Conservation (phyloP, 305 asterid species). For the Fraxinus sp. region DNA sequence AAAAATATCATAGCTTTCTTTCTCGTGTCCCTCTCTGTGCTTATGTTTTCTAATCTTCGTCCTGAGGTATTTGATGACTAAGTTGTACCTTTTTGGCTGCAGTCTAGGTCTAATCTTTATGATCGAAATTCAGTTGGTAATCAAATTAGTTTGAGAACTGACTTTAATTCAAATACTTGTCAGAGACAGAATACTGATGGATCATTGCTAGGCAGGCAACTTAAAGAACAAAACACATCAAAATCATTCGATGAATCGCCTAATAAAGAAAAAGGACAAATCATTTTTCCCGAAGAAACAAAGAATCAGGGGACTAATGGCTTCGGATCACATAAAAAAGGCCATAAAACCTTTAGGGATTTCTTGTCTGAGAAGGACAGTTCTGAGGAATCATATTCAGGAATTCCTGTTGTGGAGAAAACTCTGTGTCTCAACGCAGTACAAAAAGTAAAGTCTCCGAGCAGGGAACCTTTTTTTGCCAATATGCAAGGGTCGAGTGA, state of each 20-base stretch:
- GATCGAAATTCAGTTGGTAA: slow-evolving; percentile 35
- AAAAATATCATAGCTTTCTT: slow-evolving; percentile 8
- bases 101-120: slow-evolving; percentile 34
- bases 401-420: slow-evolving; percentile 31
- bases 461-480: slow-evolving; percentile 23
- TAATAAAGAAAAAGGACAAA: slow-evolving; percentile 28
- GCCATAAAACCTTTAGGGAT: slow-evolving; percentile 45
- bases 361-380: slow-evolving; percentile 38
- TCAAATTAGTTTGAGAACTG: background rate
- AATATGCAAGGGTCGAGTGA: slow-evolving; percentile 13
- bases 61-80: background rate
- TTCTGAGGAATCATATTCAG: slow-evolving; percentile 28
- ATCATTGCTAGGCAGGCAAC: slow-evolving; percentile 5
- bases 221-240: slow-evolving; percentile 21
- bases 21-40: background rate
- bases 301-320: slow-evolving; percentile 9
- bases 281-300: slow-evolving; percentile 25
- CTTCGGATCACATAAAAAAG: slow-evolving; percentile 19
- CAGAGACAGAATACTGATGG: slow-evolving; percentile 30
- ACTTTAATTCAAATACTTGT: background rate
- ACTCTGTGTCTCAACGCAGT: slow-evolving; percentile 38
- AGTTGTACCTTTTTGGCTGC: slow-evolving; percentile 22
- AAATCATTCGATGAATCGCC: slow-evolving; percentile 12
- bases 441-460: slow-evolving; percentile 29
- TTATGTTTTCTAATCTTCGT: background rate